Base-by-base conservation (phyloP, 2,329 filamentous ascomycete species). In the Aurifilum marmelostoma region DNA sequence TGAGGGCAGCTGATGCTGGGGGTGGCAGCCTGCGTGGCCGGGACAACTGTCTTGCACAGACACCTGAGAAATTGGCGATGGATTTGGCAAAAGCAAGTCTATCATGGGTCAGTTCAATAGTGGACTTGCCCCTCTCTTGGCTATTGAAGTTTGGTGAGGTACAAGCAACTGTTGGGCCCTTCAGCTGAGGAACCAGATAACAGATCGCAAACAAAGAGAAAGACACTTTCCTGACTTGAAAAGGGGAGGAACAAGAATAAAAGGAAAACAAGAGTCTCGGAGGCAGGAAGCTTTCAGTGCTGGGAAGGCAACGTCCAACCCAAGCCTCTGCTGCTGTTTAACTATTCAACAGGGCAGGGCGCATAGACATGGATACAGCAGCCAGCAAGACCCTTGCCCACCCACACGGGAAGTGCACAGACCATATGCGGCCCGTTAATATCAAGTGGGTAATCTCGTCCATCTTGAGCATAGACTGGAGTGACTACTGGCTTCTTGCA, bases 401-500 rank as follows among this genome's bases (percentile, higher is more conserved):
- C 43, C 11, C 3, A 0, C 24, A n/a, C 37, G 41, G 60, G 60
- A 63, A 63, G 39, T 12, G 60, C 60, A 63, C 60, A 63, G 24
- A 47, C 60, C 60, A 50, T 24, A 14, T 32, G 39, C 60, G 60
- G 60, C 41, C 60, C 60, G 60, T 21, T 16, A 34, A 16, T 6
- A 47, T 7, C 14, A 18, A 56, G 52, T 63, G 60, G 60, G 18
- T 47, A 34, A 4, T 34, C 14, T 4, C 1, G n/a, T 32, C 2
- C 27, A 34, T 58, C 14, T 27, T 34, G n/a, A n/a, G n/a, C n/a
- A n/a, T n/a, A n/a, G n/a, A n/a, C n/a, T n/a, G n/a, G n/a, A n/a
- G n/a, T n/a, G n/a, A n/a, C 52, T 37, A 9, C 34, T 37, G 34
- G 34, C 29, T 21, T 24, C 21, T 8, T 24, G 21, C 6, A 50